Evolutionary conservation across 2,329 filamentous ascomycete genomes (phyloP), one percentile per base, ranked within the genome.

Genomic region (Arthrobotrys sinensis): DNA sequence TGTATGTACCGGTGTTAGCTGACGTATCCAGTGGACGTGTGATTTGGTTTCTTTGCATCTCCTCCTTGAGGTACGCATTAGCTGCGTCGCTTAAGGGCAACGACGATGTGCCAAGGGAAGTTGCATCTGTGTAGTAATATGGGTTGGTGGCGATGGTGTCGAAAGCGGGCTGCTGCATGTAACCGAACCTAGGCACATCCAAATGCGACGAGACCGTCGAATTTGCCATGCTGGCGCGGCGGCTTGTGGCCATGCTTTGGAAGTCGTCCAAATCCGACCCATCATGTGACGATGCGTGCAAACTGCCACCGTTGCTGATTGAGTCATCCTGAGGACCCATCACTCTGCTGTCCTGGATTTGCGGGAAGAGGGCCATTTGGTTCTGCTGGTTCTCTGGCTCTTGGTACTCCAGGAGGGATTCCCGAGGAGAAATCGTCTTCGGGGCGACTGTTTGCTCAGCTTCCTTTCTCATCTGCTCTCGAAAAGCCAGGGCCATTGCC

Each of bases 391-490:
- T 77, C 7, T 94, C 92, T 0, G 87, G 85, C 45, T 96, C 93
- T 79, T 91, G 89, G 83, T 94, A 97, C 77, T 97, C 94, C 62
- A 97, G 85, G 76, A 97, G 85, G 0, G 94, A 93, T 82, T 98
- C 95, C 85, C 97, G 96, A 24, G 95, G 96, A 0, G 95, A 98
- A 55, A 99, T 97, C 0, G 95, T 97, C 84, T 93, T 93, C 0
- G 90, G 88, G n/a, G 91, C 88, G 16, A 79, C 83, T 43, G 83
- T 81, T 79, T 84, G 81, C 63, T 85, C 81, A 50, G 85, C 82
- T 77, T 85, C 84, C 24, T 87, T 83, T 65, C 79, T 81, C 60
- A 84, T 82, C 57, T 83, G 70, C 63, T 82, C 82, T 32, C 81
- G 80, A 34, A 79, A 69, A 52, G 80, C 72, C 14, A 80, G 64